Conservation (phyloP, 164 flowering plant species). For the Amborella trichopoda region DNA sequence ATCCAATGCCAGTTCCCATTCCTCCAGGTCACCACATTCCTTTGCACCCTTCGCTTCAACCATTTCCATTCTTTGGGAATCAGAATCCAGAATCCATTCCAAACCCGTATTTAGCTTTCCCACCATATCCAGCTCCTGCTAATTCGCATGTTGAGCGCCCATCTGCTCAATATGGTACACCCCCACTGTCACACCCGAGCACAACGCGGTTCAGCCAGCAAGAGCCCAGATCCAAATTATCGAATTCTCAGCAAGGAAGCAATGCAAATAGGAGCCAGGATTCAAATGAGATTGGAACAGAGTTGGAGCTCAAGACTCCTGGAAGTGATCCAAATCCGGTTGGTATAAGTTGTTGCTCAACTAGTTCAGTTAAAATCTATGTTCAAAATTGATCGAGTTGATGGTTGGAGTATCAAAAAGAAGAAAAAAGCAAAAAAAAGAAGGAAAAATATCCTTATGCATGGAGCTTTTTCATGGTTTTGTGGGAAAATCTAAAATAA, state of each 20-base stretch:
- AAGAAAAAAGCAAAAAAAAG: too few relatives aligned
- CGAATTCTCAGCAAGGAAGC: conserved; percentile 23
- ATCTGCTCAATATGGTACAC: conserved; percentile 21
- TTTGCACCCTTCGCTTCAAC: conserved; percentile 78
- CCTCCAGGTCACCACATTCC: conserved; percentile 66
- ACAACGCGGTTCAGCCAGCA: conserved; percentile 41
- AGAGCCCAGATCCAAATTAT: conserved; percentile 35
- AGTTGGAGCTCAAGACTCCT: conserved; percentile 64
- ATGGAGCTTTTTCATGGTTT: too few relatives aligned
- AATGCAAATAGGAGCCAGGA: conserved; percentile 27
- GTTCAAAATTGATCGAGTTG: background rate
- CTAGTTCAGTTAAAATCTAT: background rate
- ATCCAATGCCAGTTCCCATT: conserved; percentile 54
- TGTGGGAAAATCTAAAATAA: too few relatives aligned
- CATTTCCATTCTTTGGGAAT: conserved; percentile 48
- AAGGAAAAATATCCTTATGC: background rate
- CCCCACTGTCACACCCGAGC: conserved; percentile 28
- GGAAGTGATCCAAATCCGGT: conserved; percentile 32
- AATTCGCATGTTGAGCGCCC: conserved; percentile 42
- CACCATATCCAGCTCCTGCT: conserved; percentile 44
- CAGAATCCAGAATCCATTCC: conserved; percentile 32
- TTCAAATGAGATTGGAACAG: conserved; percentile 60
- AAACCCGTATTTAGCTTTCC: conserved; percentile 31
- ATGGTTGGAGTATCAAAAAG: background rate
- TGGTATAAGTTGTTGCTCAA: conserved; percentile 19